Evolutionary conservation across 2,329 filamentous ascomycete species (phyloP), one percentile per base, ranked within the genome.

Genomic region (Dactylellina cionopaga): DNA sequence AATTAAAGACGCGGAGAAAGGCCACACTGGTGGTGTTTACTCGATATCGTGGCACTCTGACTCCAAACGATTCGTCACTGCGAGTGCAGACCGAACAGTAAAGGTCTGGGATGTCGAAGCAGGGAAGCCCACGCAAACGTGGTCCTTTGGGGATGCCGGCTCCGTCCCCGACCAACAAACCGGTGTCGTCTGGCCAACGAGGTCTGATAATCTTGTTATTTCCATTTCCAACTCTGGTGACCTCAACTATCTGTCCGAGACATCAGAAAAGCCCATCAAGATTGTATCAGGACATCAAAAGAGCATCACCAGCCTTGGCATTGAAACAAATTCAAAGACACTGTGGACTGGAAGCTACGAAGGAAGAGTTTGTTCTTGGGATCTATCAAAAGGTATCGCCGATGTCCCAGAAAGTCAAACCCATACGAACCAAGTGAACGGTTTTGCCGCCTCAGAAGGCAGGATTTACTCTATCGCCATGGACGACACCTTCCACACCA

Each of bases 311-410:
- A 88, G 93, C 3, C 83, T 96, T 35, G 86, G 85, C 2, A 82
- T 85, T 6, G 85, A 84, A 5, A 83, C 81, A 0, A 83, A 85
- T 29, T 77, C 82, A 44, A 84, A 88, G 59, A 91, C 89, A 0
- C 81, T 98, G 11, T 93, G 89, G 84, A 96, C 94, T 0, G 95
- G 95, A 70, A 96, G 92, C 81, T 96, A 93, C 76, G 95, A 99
- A 74, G 95, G 95, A 47, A 87, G 91, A 37, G 87, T 96, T 24
- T 91, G 90, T 79, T 88, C 87, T 63, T 99, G 95, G 94, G 89
- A 98, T 78, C 79, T 92, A 25, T 82, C 84, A 13, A 86, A 85
- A 2, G 94, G 93, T 1, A 80, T 84, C 43, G 92, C 89, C 19
- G 85, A 88, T 27, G 85, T 86, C 10, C 85, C 96, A 9, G 91